A percentile compares a stretch with the other conserved stretches of the same genome.
Evolutionary conservation across 805 yeast genomes (phyloP).

Genomic region (Hanseniaspora mollemarum): DNA sequence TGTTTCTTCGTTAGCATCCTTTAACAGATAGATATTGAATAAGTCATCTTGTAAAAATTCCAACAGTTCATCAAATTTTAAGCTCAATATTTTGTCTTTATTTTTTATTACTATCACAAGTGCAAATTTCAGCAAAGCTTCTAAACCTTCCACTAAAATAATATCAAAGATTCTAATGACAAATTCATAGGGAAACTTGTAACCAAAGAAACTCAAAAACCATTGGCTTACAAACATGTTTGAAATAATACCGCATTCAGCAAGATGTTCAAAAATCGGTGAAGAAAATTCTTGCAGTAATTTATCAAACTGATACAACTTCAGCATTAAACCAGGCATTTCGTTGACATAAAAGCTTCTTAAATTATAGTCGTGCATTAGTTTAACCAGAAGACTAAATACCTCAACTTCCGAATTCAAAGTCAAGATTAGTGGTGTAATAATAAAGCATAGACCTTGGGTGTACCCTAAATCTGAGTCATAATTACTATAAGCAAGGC

Average conservation of each 20-base stretch:
- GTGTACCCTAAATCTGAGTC: conserved; percentile 95
- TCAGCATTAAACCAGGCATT: conserved; percentile 84
- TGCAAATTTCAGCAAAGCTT: conserved; percentile 74
- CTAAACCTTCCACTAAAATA: conserved; percentile 82
- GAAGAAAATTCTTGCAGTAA: conserved; percentile 70
- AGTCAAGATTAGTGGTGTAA: conserved; percentile 72
- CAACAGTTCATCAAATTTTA: conserved; percentile 66
- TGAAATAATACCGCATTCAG: conserved; percentile 76
- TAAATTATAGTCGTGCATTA: conserved; percentile 78
- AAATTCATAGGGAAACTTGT: conserved; percentile 81
- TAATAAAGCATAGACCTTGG: conserved; percentile 93
- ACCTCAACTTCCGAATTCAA: conserved; percentile 63
- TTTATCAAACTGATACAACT: conserved; percentile 82
- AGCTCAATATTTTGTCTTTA: conserved; percentile 42
- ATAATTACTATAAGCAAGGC: conserved; percentile 71
- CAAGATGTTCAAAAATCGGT: conserved; percentile 57
- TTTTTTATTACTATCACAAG: conserved; percentile 67
- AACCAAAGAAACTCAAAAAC: conserved; percentile 91
- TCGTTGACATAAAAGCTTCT: conserved; percentile 70
- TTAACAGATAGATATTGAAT: conserved; percentile 36
- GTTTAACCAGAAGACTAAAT: conserved; percentile 62
- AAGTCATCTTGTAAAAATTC: conserved; percentile 68
- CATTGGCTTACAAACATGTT: conserved; percentile 97
- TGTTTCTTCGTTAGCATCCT: conserved; percentile 2
- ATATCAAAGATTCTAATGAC: conserved; percentile 81